Evolutionary conservation across 139 green algal genomes (phyloP).

Genomic region (Micromonas commoda): DNA sequence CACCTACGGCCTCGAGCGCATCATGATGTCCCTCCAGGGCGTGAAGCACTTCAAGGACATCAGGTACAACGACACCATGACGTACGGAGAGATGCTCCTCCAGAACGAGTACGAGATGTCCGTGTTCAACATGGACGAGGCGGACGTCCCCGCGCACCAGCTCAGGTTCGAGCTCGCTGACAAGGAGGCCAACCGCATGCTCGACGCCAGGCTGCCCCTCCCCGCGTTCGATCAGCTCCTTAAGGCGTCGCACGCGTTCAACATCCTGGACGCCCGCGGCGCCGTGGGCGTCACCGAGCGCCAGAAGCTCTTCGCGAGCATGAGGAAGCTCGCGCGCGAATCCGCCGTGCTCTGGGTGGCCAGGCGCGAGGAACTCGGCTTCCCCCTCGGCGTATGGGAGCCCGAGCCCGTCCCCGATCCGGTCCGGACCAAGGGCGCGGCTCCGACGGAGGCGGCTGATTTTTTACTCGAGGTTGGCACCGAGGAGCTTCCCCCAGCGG

Average conservation of each 20-base stretch:
- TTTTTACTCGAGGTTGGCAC: slow-evolving; percentile 95
- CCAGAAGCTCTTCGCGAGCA: slow-evolving; percentile 81
- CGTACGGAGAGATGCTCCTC: slow-evolving; percentile 96
- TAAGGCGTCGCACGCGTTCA: slow-evolving; percentile 96
- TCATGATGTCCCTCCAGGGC: slow-evolving; percentile 91
- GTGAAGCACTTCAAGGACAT: slow-evolving; percentile 99
- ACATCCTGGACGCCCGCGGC: slow-evolving; percentile 87
- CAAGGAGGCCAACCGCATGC: slow-evolving; percentile 67
- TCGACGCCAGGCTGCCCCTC: slow-evolving; percentile 81
- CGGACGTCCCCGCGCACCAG: slow-evolving; percentile 66
- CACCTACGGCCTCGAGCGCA: slow-evolving; percentile 96
- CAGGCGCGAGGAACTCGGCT: slow-evolving; percentile 78
- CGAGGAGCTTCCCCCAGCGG: slow-evolving; percentile 93
- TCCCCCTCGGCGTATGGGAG: slow-evolving; percentile 66
- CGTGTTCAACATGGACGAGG: slow-evolving; percentile 43
- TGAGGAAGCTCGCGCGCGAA: slow-evolving; percentile 60
- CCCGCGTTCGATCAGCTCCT: slow-evolving; percentile 95
- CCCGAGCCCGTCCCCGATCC: neutral
- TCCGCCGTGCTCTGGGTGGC: slow-evolving; percentile 72
- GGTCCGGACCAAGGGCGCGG: neutral
- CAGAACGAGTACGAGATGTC: slow-evolving; percentile 78
- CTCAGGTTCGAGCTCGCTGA: slow-evolving; percentile 71
- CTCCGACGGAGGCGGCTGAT: slow-evolving; percentile 22
- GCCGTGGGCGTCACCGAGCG: slow-evolving; percentile 87
- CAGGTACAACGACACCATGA: slow-evolving; percentile 64